These are phyloP conservation scores for Chloropicon primus DNA, from an alignment of 139 green algal species.

Conservation along the genomic window DNA sequence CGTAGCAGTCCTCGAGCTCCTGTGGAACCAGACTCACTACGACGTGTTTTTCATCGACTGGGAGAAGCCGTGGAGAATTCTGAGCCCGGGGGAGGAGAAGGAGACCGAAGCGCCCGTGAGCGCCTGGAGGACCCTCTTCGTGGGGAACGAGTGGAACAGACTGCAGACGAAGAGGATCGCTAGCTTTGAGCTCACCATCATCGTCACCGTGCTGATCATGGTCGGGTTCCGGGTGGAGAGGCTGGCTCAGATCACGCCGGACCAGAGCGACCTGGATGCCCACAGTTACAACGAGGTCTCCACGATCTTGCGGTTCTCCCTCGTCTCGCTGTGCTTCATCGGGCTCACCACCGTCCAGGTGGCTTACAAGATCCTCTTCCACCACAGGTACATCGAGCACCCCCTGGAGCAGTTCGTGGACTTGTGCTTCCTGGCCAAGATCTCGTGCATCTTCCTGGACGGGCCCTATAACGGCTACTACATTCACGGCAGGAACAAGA, in stretches of 20 bases:
- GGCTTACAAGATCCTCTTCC: constrained; percentile 7
- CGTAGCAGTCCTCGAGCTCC: background rate
- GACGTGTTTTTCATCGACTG: constrained; percentile 58
- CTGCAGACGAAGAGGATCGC: constrained; percentile 32
- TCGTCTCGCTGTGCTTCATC: background rate
- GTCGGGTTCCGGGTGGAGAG: constrained; percentile 2
- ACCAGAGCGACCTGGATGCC: background rate
- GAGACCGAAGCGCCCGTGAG: constrained; percentile 35
- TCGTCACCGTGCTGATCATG: constrained; percentile 10
- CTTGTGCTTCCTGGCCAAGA: constrained; percentile 52
- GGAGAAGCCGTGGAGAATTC: constrained; percentile 37
- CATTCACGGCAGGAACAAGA: constrained; percentile 50
- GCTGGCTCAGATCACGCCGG: constrained; percentile 10
- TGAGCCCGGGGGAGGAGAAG: constrained; percentile 22
- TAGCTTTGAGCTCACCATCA: constrained; percentile 24
- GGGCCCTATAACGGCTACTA: constrained; percentile 37
- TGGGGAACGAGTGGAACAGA: constrained; percentile 49
- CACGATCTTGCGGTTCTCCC: constrained; percentile 13
- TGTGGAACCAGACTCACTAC: constrained; percentile 9
- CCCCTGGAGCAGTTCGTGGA: constrained; percentile 42
- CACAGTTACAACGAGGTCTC: background rate
- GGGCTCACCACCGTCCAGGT: constrained; percentile 5
- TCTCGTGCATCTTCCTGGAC: constrained; percentile 37
- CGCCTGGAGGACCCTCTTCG: constrained; percentile 37
- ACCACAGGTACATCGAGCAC: constrained; percentile 19